Conservation (phyloP, 768 basidiomycete species). For the Postia placenta region DNA sequence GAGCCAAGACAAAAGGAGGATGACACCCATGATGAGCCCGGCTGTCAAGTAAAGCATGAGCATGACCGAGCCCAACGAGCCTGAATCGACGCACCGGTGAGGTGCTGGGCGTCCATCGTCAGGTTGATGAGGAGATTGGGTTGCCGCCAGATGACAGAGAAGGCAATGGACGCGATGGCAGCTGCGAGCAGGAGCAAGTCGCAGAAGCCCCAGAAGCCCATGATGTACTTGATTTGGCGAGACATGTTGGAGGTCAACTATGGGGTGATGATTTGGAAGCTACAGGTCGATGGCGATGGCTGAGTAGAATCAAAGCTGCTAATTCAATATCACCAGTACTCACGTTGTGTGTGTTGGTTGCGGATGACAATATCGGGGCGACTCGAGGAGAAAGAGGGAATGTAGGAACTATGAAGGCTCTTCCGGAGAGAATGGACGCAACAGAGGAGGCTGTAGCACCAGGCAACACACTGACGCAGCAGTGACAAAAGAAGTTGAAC, state of each 20-base stretch:
- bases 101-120: constrained; percentile 50
- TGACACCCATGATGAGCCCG: constrained; percentile 63
- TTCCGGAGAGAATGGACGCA: constrained; percentile 46
- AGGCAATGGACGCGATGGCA: constrained; percentile 54
- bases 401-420: constrained; percentile 27
- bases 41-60: constrained; percentile 35
- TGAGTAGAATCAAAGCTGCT: background rate
- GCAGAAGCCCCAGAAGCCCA: constrained; percentile 68
- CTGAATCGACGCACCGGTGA: constrained; percentile 44
- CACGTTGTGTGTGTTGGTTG: constrained; percentile 5
- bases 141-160: constrained; percentile 68
- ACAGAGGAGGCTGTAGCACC: constrained; percentile 40
- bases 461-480: constrained; percentile 8
- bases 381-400: constrained; percentile 13
- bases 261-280: constrained; percentile 21
- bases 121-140: constrained; percentile 70
- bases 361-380: constrained; percentile 10
- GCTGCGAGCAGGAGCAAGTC: constrained; percentile 67
- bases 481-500: constrained; percentile 29
- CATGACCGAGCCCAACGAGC: background rate
- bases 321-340: background rate
- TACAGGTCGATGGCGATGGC: background rate
- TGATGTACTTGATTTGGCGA: constrained; percentile 38
- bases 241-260: constrained; percentile 49
- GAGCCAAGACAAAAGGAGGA: constrained; percentile 59